Percentiles rank a stretch among this genome's conserved stretches.
These are phyloP conservation scores for Trichoderma hamatum DNA, from an alignment of 2,329 filamentous ascomycete species.

Conservation along the genomic window DNA sequence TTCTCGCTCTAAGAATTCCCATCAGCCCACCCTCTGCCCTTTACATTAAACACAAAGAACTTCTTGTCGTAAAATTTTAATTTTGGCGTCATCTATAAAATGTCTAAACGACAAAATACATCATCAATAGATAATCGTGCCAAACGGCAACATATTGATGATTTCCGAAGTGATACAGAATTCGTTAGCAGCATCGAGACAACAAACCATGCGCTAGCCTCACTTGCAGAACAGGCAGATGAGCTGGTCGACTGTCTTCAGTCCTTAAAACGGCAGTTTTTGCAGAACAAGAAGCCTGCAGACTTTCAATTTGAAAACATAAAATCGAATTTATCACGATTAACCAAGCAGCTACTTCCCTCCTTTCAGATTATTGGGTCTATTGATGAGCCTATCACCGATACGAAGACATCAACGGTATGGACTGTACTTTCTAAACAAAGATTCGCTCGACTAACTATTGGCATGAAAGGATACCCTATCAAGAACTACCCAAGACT, in stretches of 20 bases:
- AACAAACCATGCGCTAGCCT: slow-evolving; percentile 13
- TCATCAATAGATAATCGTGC: not conserved
- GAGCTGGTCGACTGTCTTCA: slow-evolving; percentile 45
- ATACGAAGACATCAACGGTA: not conserved
- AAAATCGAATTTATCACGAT: slow-evolving; percentile 26
- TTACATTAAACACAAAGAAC: slow-evolving; percentile 2
- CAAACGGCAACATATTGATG: slow-evolving; percentile 26
- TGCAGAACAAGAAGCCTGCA: slow-evolving; percentile 28
- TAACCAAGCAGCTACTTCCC: slow-evolving; percentile 36
- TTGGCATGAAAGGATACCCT: not conserved
- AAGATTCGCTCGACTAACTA: not conserved
- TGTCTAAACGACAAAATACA: slow-evolving; percentile 43
- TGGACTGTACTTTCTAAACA: not conserved
- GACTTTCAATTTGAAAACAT: slow-evolving; percentile 22
- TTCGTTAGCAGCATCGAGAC: not conserved
- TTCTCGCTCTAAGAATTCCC: not conserved
- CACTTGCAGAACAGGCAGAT: slow-evolving; percentile 36
- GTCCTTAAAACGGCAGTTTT: slow-evolving; percentile 37
- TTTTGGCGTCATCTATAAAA: slow-evolving; percentile 28
- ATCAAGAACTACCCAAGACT: not conserved
- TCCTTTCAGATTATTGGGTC: slow-evolving; percentile 31
- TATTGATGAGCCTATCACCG: not conserved
- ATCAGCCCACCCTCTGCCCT: not conserved
- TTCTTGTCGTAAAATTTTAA: not conserved
- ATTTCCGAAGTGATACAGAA: not conserved